These are phyloP conservation scores for Apiotrichum porosum DNA, from an alignment of 1,284 basidiomycete genomes.

Conservation along the genomic window DNA sequence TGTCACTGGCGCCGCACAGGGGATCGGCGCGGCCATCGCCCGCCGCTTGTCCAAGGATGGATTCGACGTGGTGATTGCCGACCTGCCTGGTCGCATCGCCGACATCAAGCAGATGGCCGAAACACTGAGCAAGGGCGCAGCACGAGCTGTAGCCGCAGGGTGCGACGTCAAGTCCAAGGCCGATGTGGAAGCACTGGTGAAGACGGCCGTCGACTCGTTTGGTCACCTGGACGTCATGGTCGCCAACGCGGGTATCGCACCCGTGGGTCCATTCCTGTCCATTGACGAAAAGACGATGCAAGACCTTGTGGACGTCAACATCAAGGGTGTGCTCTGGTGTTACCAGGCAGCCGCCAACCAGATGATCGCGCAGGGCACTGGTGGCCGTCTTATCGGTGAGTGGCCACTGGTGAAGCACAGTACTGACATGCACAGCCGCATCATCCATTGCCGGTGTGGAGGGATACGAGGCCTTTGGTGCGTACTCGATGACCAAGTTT, in stretches of 20 bases:
- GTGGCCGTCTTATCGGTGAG: conserved; percentile 50
- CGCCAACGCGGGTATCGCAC: conserved; percentile 49
- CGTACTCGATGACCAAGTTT: conserved; percentile 46
- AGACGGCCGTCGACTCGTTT: conserved; percentile 40
- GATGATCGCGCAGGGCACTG: conserved; percentile 50
- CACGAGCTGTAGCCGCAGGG: conserved; percentile 22
- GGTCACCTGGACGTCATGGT: conserved; percentile 44
- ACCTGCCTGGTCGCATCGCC: conserved; percentile 14
- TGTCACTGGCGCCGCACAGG: conserved; percentile 50
- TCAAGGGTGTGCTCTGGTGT: conserved; percentile 41
- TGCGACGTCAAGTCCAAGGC: conserved; percentile 38
- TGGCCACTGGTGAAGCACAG: conserved; percentile 28
- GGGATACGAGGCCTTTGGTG: neutral
- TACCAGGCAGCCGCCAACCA: conserved; percentile 50
- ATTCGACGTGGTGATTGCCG: conserved; percentile 47
- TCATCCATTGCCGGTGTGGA: neutral
- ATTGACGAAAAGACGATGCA: conserved; percentile 38
- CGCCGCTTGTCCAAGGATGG: conserved; percentile 50
- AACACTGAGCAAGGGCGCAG: conserved; percentile 40
- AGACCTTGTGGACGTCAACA: conserved; percentile 37
- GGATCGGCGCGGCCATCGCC: conserved; percentile 51
- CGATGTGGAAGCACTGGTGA: conserved; percentile 32
- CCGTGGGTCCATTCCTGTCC: conserved; percentile 40
- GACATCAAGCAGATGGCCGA: neutral
- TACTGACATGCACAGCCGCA: conserved; percentile 1